Base-by-base conservation (phyloP, 441 rosid species). In the Erodium trifolium region DNA sequence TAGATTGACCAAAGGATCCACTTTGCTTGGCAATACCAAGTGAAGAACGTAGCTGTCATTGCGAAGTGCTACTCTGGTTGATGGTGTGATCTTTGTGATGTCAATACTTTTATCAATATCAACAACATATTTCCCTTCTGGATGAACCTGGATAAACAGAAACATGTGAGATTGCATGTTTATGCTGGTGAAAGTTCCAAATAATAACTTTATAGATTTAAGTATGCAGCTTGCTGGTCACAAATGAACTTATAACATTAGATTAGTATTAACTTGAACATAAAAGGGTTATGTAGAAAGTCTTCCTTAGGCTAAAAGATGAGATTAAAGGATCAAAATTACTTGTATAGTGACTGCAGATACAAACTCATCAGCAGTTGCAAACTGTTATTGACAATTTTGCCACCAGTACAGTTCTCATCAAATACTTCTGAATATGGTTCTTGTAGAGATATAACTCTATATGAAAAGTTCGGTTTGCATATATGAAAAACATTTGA, bases 21-120 rank as follows among this genome's bases (percentile, higher is more conserved):
- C 98, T 82, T 93, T 93, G 81, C 98, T 93, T 4, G 98, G 98
- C 82, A 93, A 80, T 74, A 93, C 57, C 72, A 93, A 75, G 81
- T 93, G 99, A 60, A 91, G 96, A 63, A 93, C 97, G 71, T 93
- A 93, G 83, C 99, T 93, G 75, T 93, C 99, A 75, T 93, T 91
- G 10, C 97, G 96, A 12, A 93, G 97, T 69, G 99, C 97, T 68
- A 93, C 97, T 80, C 99, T 91, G 0, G 97, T 91, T 1, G 99
- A 86, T 16, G 99, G 96, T 1, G 97, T 91, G 70, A 93, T 88
- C 70, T 93, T 93, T 9, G 99, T 89, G 73, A 93, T 89, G 76
- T 91, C 97, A 31, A 93, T 93, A 67, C 73, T 93, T 80, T 93
- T 93, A 79, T 91, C 99, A 76, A 93, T 83, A 79, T 91, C 97